These are phyloP conservation scores for Podaxis mareebaensis DNA, from an alignment of 768 basidiomycete species.

Conservation along the genomic window DNA sequence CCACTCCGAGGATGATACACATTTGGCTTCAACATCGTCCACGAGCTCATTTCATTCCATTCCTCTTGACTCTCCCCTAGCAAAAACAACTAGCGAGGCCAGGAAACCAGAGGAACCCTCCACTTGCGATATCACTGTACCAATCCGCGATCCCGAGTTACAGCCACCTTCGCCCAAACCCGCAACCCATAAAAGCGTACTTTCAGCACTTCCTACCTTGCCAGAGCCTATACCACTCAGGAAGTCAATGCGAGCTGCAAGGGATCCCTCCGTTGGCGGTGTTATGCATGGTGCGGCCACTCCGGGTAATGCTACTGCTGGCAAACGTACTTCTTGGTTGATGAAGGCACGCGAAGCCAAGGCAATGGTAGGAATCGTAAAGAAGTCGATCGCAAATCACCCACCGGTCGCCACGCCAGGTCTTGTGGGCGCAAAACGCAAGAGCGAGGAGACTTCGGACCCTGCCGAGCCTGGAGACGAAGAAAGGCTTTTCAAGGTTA, in stretches of 20 bases:
- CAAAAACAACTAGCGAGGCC: constrained; percentile 6
- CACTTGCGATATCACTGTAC: constrained; percentile 16
- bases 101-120: constrained; percentile 17
- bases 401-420: neutral
- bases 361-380: constrained; percentile 57
- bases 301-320: constrained; percentile 41
- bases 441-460: constrained; percentile 54
- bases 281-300: constrained; percentile 36
- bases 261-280: constrained; percentile 41
- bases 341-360: constrained; percentile 75
- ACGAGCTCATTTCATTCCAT: constrained; percentile 38
- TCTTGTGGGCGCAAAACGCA: constrained; percentile 51
- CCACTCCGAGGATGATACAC: constrained; percentile 3
- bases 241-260: constrained; percentile 58
- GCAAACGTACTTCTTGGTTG: constrained; percentile 80
- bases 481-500: constrained; percentile 48
- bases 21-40: constrained; percentile 31
- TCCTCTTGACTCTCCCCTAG: constrained; percentile 35
- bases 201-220: constrained; percentile 47
- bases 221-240: constrained; percentile 70
- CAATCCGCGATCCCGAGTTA: constrained; percentile 5
- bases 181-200: neutral
- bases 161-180: constrained; percentile 6
- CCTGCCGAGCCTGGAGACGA: constrained; percentile 33
- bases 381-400: constrained; percentile 27